These are phyloP conservation scores for Cupressus sempervirens DNA, from an alignment of 75 land plant genomes.

Conservation along the genomic window DNA sequence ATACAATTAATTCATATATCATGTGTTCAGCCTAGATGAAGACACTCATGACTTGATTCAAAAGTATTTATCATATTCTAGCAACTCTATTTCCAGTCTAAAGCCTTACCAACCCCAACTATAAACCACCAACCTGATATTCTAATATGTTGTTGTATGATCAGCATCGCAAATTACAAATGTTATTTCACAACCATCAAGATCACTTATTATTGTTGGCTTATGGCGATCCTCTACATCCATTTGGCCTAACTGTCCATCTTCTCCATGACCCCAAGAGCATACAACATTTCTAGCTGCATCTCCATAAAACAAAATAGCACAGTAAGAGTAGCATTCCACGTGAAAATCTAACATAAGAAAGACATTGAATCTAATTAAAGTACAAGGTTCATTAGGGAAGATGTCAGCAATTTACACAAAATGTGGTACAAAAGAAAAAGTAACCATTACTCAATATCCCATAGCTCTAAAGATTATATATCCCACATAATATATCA, in stretches of 20 bases:
- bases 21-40: no score
- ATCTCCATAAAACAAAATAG: slow-evolving; percentile 8
- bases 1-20: no score
- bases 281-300: slow-evolving; percentile 81
- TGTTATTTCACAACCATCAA: no score
- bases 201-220: no score
- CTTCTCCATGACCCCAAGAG: slow-evolving; percentile 98
- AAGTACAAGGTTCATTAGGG: not conserved
- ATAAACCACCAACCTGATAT: slow-evolving; percentile 49
- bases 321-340: not conserved
- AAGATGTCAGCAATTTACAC: not conserved
- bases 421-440: not conserved
- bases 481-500: no score
- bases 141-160: slow-evolving; percentile 90
- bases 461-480: not conserved
- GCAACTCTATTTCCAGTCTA: no score
- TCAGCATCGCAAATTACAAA: no score
- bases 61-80: no score
- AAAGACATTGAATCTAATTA: no score
- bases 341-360: not conserved
- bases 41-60: no score
- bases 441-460: not conserved
- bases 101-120: no score
- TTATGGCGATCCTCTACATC: slow-evolving; percentile 91
- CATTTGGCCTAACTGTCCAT: slow-evolving; percentile 97